These are phyloP conservation scores for Sporormia fimetaria DNA, from an alignment of 495 filamentous ascomycete species.

Conservation along the genomic window DNA sequence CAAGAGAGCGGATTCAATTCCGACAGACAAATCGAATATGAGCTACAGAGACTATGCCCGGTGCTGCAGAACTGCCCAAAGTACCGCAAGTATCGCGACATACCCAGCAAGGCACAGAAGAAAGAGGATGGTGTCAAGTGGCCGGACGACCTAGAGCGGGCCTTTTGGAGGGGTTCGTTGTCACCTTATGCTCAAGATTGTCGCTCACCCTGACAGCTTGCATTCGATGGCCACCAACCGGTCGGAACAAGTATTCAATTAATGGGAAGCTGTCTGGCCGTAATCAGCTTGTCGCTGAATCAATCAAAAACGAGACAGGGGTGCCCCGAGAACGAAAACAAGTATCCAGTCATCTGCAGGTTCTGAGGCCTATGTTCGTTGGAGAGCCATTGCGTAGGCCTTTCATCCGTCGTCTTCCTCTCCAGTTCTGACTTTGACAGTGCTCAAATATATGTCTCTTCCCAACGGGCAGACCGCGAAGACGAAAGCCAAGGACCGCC, in stretches of 20 bases:
- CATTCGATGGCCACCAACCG: slow-evolving; percentile 69
- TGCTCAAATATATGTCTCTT: no score
- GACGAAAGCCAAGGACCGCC: not conserved
- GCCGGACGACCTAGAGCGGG: slow-evolving; percentile 73
- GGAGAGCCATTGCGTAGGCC: slow-evolving; percentile 45
- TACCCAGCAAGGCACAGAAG: slow-evolving; percentile 36
- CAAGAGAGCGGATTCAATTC: slow-evolving; percentile 10
- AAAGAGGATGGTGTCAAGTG: slow-evolving; percentile 51
- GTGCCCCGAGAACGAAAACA: slow-evolving; percentile 65
- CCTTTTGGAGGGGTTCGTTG: slow-evolving; percentile 75
- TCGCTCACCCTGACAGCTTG: slow-evolving; percentile 47
- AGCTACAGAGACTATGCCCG: slow-evolving; percentile 23
- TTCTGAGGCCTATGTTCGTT: slow-evolving; percentile 72
- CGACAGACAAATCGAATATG: slow-evolving; percentile 19
- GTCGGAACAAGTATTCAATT: slow-evolving; percentile 61
- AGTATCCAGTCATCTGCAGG: slow-evolving; percentile 94
- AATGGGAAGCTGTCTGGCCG: slow-evolving; percentile 66
- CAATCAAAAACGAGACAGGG: slow-evolving; percentile 60
- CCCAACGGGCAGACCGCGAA: no score
- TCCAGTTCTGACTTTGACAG: slow-evolving; percentile 7
- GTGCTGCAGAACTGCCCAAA: slow-evolving; percentile 35
- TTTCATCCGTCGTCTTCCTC: not conserved
- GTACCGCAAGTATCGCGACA: slow-evolving; percentile 65
- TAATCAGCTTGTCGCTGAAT: slow-evolving; percentile 83
- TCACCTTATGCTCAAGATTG: slow-evolving; percentile 6